Evolutionary conservation across 768 basidiomycete genomes (phyloP), one percentile per base, ranked within the genome.

Genomic region (Coprinopsis marcescibilis): DNA sequence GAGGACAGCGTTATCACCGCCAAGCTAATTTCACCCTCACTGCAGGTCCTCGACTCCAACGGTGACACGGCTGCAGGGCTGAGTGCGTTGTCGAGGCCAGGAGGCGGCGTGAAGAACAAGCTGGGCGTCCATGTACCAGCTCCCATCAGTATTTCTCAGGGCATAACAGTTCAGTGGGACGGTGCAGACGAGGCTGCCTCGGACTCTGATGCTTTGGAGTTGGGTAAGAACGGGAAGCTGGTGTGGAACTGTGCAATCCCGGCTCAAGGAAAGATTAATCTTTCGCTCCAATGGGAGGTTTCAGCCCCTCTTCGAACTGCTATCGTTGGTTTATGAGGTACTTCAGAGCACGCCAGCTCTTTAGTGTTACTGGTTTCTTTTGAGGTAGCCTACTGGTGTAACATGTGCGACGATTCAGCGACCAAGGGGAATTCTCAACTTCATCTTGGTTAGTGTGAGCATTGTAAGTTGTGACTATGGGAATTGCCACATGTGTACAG

Each of bases 241-340:
- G 55, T 56, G 21, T 70, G 65, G 65, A 29, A 58, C 13, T 64
- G 65, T 29, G 48, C 51, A 2, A 33, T 68, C 11, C 56, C 61
- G 15, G 43, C 65, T n/a, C 62, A 61, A 42, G 57, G 53, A 7
- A 67, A 59, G 26, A 38, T 64, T 17, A 59, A 57, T 33, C 54
- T 70, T 41, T 3, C 81, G 8, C 33, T 70, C 43, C 60, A 66
- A 23, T 72, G 63, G 56, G 70, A 71, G 50, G 62, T 71, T 4
- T 52, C 59, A 1, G 55, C 61, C 23, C 39, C 39, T 10, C 10
- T 40, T 4, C 11, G 21, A 10, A 40, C 39, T 11, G 8, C 15
- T 4, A 40, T 40, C 15, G 6, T 23, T 6, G 39, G 39, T 10
- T 25, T 40, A 23, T 40, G 15, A 40, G 23, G 10, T 32, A n/a